Conservation (phyloP, 75 land plant species). For the Larix kaempferi region DNA sequence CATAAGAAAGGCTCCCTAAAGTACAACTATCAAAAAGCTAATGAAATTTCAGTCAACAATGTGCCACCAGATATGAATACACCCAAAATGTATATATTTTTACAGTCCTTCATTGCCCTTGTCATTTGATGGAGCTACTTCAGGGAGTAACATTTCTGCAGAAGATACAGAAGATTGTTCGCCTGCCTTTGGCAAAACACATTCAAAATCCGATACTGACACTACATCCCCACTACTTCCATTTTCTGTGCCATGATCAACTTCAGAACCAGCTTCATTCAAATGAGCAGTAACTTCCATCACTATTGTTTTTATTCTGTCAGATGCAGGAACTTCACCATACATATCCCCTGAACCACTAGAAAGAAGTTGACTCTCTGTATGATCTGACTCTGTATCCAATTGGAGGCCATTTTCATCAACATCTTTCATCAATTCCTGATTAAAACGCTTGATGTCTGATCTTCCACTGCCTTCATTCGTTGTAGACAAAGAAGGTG, state of each 20-base stretch:
- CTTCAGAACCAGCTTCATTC: conserved; percentile 2
- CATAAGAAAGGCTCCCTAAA: neutral
- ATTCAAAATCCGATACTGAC: neutral
- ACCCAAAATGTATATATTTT: neutral
- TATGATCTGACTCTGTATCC: conserved; percentile 2
- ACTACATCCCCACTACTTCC: neutral
- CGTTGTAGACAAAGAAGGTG: neutral
- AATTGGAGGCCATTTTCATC: neutral
- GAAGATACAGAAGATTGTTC: conserved; percentile 3
- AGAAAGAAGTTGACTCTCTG: neutral
- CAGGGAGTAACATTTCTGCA: neutral
- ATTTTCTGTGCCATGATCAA: conserved; percentile 5
- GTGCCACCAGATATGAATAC: neutral
- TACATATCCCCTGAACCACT: neutral
- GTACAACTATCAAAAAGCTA: neutral
- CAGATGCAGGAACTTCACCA: neutral
- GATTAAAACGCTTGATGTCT: neutral
- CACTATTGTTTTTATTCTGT: neutral
- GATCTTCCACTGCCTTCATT: neutral
- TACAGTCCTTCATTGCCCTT: conserved; percentile 3
- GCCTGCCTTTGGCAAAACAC: too few relatives aligned
- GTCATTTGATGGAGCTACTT: conserved; percentile 1
- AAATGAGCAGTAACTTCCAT: neutral
- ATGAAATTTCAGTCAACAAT: neutral
- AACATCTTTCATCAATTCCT: neutral